Percentiles rank a stretch among this genome's conserved stretches.
These are phyloP conservation scores for Pyrenophora tritici-repentis DNA, from an alignment of 2,329 filamentous ascomycete genomes.

Conservation along the genomic window DNA sequence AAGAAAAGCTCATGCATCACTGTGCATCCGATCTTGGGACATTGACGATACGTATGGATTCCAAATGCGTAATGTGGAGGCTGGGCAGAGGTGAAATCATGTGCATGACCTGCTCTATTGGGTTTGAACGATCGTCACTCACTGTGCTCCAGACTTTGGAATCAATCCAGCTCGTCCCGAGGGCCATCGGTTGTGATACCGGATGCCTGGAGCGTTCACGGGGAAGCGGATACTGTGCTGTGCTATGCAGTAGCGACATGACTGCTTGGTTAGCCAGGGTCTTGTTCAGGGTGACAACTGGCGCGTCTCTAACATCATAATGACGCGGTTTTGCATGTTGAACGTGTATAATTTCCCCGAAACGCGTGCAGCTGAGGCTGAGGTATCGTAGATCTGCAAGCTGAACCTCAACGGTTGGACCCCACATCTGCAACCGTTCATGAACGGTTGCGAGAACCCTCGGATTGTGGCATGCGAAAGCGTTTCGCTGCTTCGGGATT, in stretches of 20 bases:
- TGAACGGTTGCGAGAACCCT: not conserved
- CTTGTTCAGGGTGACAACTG: not conserved
- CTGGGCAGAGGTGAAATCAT: not conserved
- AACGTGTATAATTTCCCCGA: not conserved
- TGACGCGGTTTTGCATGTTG: not conserved
- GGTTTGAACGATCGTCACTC: not conserved
- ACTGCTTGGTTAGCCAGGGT: not conserved
- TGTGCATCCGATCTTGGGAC: too few relatives aligned
- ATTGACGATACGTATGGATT: too few relatives aligned
- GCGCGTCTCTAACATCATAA: not conserved
- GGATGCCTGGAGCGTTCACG: not conserved
- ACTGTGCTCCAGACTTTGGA: not conserved
- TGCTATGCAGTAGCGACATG: too few relatives aligned
- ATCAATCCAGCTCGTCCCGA: not conserved
- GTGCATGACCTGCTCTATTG: not conserved
- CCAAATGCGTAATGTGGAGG: too few relatives aligned
- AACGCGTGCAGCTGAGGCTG: not conserved
- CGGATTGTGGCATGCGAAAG: not conserved
- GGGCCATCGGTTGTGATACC: not conserved
- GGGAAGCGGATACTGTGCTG: too few relatives aligned
- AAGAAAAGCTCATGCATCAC: too few relatives aligned
- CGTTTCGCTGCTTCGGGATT: constrained; percentile 1
- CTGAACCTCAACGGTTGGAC: too few relatives aligned
- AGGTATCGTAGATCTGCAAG: not conserved
- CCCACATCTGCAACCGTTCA: not conserved